Conservation (phyloP, 345 rosid genomes). For the Eutrema yunnanense region DNA sequence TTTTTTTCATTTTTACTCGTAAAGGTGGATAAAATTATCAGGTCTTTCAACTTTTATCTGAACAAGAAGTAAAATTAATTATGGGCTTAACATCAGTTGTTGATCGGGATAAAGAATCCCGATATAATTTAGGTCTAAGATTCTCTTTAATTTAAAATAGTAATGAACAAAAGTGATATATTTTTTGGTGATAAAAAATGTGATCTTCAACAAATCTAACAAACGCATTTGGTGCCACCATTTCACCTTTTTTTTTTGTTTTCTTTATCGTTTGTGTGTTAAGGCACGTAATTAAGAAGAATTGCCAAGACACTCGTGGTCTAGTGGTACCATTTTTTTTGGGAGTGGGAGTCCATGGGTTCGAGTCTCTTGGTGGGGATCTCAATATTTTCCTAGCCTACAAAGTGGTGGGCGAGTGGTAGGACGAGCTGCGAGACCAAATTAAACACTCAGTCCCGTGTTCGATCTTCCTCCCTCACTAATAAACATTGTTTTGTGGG, state of each 20-base stretch:
- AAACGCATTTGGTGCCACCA: slow-evolving; percentile 14
- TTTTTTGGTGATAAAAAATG: slow-evolving; percentile 4
- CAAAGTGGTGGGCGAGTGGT: no score
- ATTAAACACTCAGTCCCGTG: no score
- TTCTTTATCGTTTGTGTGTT: background rate
- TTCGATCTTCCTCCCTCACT: no score
- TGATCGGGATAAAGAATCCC: slow-evolving; percentile 3
- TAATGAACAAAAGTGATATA: background rate
- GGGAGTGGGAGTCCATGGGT: no score
- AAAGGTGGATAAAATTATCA: background rate
- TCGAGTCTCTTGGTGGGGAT: no score
- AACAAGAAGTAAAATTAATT: slow-evolving; percentile 1
- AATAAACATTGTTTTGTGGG: no score
- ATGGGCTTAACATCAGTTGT: slow-evolving; percentile 3
- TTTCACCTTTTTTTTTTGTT: background rate
- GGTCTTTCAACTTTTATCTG: background rate
- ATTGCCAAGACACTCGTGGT: no score
- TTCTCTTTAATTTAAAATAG: background rate
- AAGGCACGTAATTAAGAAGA: background rate
- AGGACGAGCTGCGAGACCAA: no score
- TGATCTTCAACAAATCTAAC: slow-evolving; percentile 18
- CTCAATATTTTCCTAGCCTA: no score
- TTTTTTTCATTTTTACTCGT: background rate
- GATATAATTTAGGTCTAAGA: background rate
- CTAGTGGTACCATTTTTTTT: no score